A percentile compares a stretch with the other conserved stretches of the same genome.
phyloP scores from a whole-genome alignment of 2,329 filamentous ascomycete genomes.

The Nigrospora sphaerica region DNA sequence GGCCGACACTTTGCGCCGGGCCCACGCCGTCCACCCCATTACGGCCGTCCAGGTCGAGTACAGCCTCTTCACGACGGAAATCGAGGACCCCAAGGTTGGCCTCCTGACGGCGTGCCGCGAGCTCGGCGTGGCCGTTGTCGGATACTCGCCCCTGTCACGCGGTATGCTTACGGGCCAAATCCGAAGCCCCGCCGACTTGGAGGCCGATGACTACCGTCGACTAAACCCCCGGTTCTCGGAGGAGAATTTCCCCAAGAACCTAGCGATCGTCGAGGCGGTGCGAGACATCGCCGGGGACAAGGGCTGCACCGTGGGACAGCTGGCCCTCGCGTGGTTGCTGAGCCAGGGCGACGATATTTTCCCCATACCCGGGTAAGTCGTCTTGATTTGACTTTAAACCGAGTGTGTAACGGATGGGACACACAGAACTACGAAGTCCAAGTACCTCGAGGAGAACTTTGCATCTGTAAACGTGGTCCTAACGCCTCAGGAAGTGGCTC shows the following conservation, averaged over 20 bases:
- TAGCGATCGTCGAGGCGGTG: too few species aligned
- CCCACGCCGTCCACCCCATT: conserved; percentile 37
- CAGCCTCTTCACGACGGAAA: conserved; percentile 45
- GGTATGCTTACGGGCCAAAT: conserved; percentile 44
- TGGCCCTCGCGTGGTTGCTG: conserved; percentile 50
- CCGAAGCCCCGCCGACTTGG: too few species aligned
- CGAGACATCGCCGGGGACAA: conserved; percentile 5
- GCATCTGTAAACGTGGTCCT: too few species aligned
- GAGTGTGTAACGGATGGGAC: too few species aligned
- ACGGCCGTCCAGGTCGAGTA: conserved; percentile 47
- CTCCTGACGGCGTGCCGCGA: conserved; percentile 48
- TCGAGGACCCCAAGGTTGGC: conserved; percentile 43
- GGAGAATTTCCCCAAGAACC: too few species aligned
- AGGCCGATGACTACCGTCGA: too few species aligned
- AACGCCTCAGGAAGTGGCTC: too few species aligned
- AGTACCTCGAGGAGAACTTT: too few species aligned
- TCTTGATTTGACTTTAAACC: too few species aligned
- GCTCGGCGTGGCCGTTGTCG: conserved; percentile 49
- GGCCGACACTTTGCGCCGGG: conserved; percentile 24
- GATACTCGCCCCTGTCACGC: conserved; percentile 52
- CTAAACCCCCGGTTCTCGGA: too few species aligned
- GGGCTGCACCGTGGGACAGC: conserved; percentile 39
- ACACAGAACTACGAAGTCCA: too few species aligned
- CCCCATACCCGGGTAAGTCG: conserved; percentile 23
- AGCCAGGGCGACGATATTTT: conserved; percentile 35